These are phyloP conservation scores for Aspergillus fructus DNA, from an alignment of 2,329 filamentous ascomycete genomes.

Conservation along the genomic window DNA sequence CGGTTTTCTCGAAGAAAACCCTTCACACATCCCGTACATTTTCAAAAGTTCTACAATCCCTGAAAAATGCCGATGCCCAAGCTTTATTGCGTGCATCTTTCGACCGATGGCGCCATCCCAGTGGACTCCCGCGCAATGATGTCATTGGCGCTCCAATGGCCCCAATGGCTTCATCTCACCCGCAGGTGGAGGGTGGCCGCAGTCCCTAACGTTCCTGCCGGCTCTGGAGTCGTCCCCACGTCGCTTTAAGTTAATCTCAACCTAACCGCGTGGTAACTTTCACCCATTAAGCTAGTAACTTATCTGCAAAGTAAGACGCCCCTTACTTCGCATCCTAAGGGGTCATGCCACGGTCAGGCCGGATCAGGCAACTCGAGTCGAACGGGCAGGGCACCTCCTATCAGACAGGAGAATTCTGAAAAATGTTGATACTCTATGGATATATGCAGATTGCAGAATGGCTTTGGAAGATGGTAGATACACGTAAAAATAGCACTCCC, in stretches of 20 bases:
- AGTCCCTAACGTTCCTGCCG: not conserved
- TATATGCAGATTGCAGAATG: not conserved
- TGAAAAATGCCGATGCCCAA: not conserved
- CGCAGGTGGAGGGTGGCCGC: not conserved
- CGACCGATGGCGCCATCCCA: not conserved
- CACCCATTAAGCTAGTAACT: not conserved
- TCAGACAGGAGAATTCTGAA: no score
- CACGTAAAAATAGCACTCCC: conserved; percentile 1
- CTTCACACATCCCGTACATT: no score
- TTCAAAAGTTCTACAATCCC: not conserved
- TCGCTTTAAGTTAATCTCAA: conserved; percentile 1
- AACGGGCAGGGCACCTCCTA: no score
- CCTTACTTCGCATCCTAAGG: not conserved
- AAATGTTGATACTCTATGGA: no score
- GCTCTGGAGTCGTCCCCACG: not conserved
- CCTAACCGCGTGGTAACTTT: not conserved
- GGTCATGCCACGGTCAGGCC: not conserved
- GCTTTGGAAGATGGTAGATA: not conserved
- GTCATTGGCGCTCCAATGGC: not conserved
- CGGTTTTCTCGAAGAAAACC: no score
- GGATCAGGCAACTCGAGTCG: not conserved
- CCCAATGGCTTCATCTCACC: not conserved
- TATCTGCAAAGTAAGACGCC: no score
- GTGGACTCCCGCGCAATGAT: not conserved
- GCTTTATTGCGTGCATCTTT: not conserved